A percentile compares a stretch with the other conserved stretches of the same genome.
Evolutionary conservation across 2,329 filamentous ascomycete species (phyloP).

Genomic region (Fusarium papillatum): DNA sequence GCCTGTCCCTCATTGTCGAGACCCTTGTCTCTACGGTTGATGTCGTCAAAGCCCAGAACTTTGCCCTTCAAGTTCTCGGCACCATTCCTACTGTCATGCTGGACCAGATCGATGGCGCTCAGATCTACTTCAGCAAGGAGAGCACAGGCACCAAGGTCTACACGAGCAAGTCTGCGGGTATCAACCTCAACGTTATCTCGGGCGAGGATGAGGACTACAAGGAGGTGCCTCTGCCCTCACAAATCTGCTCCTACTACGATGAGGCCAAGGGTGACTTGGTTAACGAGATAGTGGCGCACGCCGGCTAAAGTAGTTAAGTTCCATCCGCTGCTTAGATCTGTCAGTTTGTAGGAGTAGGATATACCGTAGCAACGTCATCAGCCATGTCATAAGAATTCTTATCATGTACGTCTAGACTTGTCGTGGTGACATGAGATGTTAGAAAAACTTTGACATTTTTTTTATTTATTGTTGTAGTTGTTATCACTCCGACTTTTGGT

Average conservation of each 20-base stretch:
- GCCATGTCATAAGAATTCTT: slow-evolving; percentile 1
- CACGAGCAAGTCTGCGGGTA: slow-evolving; percentile 86
- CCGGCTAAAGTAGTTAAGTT: slow-evolving; percentile 68
- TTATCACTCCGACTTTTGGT: not conserved
- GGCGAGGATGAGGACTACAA: slow-evolving; percentile 84
- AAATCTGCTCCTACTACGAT: slow-evolving; percentile 85
- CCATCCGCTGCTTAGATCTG: slow-evolving; percentile 30
- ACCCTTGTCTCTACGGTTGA: slow-evolving; percentile 92
- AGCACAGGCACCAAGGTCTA: slow-evolving; percentile 86
- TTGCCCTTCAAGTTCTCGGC: slow-evolving; percentile 93
- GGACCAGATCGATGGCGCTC: slow-evolving; percentile 93
- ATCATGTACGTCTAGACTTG: slow-evolving; percentile 28
- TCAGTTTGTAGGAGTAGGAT: slow-evolving; percentile 34
- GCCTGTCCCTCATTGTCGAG: slow-evolving; percentile 89
- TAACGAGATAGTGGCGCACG: slow-evolving; percentile 96
- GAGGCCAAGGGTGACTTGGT: slow-evolving; percentile 80
- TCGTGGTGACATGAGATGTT: slow-evolving; percentile 16
- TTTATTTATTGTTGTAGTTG: slow-evolving; percentile 8
- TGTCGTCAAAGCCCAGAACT: slow-evolving; percentile 94
- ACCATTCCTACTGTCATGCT: slow-evolving; percentile 89
- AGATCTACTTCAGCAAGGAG: slow-evolving; percentile 87
- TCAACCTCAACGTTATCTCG: slow-evolving; percentile 88
- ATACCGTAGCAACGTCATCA: slow-evolving; percentile 12
- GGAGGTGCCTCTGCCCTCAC: slow-evolving; percentile 89
- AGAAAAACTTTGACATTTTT: slow-evolving; percentile 22